Conservation (phyloP, 306 rosid genomes). For the Medicago lupulina region DNA sequence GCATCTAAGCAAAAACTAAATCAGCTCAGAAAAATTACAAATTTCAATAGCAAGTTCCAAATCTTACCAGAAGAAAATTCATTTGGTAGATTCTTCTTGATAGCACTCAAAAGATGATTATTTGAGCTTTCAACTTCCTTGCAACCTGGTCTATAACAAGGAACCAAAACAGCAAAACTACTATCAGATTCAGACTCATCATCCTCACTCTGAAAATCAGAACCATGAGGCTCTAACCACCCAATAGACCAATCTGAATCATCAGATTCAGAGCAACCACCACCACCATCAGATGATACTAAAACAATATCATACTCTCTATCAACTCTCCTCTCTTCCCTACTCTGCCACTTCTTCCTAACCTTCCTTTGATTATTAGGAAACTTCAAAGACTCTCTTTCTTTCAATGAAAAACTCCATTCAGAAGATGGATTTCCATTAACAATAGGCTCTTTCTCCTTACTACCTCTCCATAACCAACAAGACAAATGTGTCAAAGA, state of each 20-base stretch:
- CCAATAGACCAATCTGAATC: conserved; percentile 91
- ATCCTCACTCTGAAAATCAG: conserved; percentile 71
- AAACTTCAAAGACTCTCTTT: conserved; percentile 65
- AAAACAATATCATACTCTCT: conserved; percentile 79
- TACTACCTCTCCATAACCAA: conserved; percentile 79
- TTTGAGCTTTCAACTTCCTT: conserved; percentile 57
- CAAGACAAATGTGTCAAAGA: conserved; percentile 73
- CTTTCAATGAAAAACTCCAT: conserved; percentile 58
- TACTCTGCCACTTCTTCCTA: conserved; percentile 72
- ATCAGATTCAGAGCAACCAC: conserved; percentile 71
- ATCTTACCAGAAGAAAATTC: conserved; percentile 77
- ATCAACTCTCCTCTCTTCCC: conserved; percentile 73
- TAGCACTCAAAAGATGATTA: conserved; percentile 70
- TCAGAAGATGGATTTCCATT: conserved; percentile 67
- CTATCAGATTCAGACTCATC: conserved; percentile 68
- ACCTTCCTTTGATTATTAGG: conserved; percentile 58
- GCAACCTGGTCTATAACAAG: conserved; percentile 80
- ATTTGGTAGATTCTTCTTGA: conserved; percentile 71
- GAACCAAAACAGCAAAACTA: conserved; percentile 85
- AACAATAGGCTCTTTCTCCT: conserved; percentile 67
- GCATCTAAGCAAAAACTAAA: conserved; percentile 39
- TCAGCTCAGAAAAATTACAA: conserved; percentile 6
- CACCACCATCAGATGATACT: conserved; percentile 83
- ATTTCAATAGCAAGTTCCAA: conserved; percentile 2
- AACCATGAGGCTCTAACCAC: conserved; percentile 92